Base-by-base conservation (phyloP, 1,139 yeast genomes). In the Candida tetrigidarum region DNA sequence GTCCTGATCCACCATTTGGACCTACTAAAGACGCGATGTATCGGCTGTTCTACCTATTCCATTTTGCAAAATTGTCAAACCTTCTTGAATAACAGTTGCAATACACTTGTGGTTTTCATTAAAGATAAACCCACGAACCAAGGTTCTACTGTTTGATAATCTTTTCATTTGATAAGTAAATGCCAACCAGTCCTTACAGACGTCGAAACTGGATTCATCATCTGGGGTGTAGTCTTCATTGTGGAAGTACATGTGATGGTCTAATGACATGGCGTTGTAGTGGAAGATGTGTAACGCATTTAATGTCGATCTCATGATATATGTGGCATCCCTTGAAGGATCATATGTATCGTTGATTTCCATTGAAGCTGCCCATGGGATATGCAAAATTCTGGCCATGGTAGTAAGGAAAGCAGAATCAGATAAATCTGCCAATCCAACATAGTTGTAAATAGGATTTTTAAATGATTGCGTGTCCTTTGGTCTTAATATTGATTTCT, bases 251-350 rank as follows among this genome's bases (percentile, higher is more conserved):
- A 74, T 62, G 50, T 74, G 78, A 51, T 74, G 80, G 50, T 74
- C 79, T 32, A 74, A 57, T 3, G 78, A 71, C 78, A 74, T 74
- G 26, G 79, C 79, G 48, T 70, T 69, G 57, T 74, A 74, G 52
- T 74, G 80, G 52, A 64, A 71, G 11, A 74, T 43, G 46, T 74
- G 80, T 37, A 72, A 50, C 5, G 66, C 65, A 49, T 74, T 74
- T 41, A 74, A 55, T 8, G 77, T 65, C 4, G 53, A 46, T n/a
- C 60, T 49, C 62, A 74, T 57, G 47, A 71, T 53, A 16, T 49
- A 36, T 20, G 65, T 53, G 0, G 77, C 76, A 50, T 71, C 74
- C 37, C 59, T 58, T 11, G 50, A 54, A 15, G 59, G 61, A 49
- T 74, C 78, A 32, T 57, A 69, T 8, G 65, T 71, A 37, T 63